phyloP scores from a whole-genome alignment of 2,329 filamentous ascomycete species.

The Penicillium sp. region DNA sequence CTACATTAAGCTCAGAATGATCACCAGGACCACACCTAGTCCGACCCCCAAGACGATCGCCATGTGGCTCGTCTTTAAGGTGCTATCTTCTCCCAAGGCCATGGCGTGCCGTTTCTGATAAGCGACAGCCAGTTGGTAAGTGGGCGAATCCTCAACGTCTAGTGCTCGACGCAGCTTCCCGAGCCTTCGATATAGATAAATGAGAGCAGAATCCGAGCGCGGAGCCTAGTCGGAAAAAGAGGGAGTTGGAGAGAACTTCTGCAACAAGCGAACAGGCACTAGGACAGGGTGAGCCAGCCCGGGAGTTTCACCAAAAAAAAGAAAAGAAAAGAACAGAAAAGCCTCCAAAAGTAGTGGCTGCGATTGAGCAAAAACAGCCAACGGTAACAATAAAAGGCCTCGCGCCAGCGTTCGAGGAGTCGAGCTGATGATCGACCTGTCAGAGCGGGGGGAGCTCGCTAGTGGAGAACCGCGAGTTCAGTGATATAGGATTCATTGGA shows the following conservation, averaged over 20 bases:
- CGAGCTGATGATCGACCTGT: conserved; percentile 25
- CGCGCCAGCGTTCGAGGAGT: conserved; percentile 4
- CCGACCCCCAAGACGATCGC: conserved; percentile 40
- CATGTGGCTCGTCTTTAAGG: conserved; percentile 33
- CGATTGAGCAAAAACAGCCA: not conserved
- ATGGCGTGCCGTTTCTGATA: conserved; percentile 17
- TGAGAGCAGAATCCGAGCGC: not conserved
- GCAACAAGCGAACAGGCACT: not conserved
- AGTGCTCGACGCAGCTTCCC: not conserved
- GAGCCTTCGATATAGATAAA: not conserved
- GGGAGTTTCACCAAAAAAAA: not conserved
- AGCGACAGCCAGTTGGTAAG: not conserved
- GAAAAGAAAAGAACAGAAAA: not conserved
- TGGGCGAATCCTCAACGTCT: not conserved
- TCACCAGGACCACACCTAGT: conserved; percentile 37
- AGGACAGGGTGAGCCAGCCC: not conserved
- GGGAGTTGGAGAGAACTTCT: not conserved
- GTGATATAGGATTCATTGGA: conserved; percentile 11
- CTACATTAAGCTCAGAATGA: conserved; percentile 39
- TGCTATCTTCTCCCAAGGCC: conserved; percentile 26
- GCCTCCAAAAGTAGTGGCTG: not conserved
- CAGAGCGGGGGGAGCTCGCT: conserved; percentile 24
- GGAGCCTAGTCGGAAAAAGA: not conserved
- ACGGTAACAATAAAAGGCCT: not conserved
- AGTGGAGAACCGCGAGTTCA: conserved; percentile 10